Evolutionary conservation across 1,284 basidiomycete genomes (phyloP), one percentile per base, ranked within the genome.

Genomic region (Leccinum holopus): DNA sequence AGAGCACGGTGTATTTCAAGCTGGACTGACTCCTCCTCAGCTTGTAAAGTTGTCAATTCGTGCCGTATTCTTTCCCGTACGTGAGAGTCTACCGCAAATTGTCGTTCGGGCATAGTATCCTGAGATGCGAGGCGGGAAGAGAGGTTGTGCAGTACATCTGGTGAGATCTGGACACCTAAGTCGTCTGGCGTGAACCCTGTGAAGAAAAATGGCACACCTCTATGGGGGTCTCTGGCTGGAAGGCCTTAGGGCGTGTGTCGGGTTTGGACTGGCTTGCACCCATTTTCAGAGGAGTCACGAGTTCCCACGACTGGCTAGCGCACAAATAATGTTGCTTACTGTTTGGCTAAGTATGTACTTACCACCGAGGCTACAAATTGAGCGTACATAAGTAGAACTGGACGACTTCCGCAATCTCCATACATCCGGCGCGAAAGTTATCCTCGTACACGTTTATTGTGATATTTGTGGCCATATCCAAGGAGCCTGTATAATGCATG

Each of bases 111-210:
- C 11, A 84, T 79, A 4, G 85, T 84, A 54, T 81, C 80, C 3
- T 88, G 77, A 2, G 86, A 80, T 51, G 82, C 81, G 49, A 83
- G 72, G 63, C 82, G 79, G 75, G 90, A 86, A n/a, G 86, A 80
- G 62, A 93, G 86, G 60, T 87, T 84, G 78, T 88, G 85, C 68
- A 92, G 85, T 63, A 93, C 84, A 75, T 88, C 86, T 61, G 83
- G 82, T 33, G 89, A 90, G 76, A 93, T 90, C 91, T 92, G 41
- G 47, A 39, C 44, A 54, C 39, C 30, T 52, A 41, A 64, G 59
- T 33, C 49, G 37, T 56, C 55, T 41, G 52, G n/a, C 9, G 51
- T 64, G 21, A 61, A 58, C 54, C 55, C 11, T 49, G 53, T 58
- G 35, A 56, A 33, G 28, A 2, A 4, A 60, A 49, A 55, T 6